phyloP scores from a whole-genome alignment of 805 yeast genomes.

The Priceomyces castillae region DNA sequence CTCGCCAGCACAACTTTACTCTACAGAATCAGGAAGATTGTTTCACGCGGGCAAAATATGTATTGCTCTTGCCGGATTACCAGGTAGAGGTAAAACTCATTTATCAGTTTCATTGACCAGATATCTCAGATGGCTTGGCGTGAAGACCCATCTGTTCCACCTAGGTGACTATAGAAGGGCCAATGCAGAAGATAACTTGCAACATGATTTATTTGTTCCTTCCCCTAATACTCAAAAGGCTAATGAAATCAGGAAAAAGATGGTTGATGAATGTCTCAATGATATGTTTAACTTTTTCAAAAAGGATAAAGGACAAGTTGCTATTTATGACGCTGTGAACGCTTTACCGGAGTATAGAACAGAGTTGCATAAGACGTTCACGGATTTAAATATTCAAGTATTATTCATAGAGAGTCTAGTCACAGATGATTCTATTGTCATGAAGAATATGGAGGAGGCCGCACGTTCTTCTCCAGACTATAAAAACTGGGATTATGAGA shows the following conservation, averaged over 20 bases:
- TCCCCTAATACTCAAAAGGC: slow-evolving; percentile 44
- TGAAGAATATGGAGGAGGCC: slow-evolving; percentile 70
- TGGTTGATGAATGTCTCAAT: slow-evolving; percentile 59
- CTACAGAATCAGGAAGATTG: slow-evolving; percentile 87
- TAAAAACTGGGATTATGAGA: slow-evolving; percentile 64
- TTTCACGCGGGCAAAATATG: slow-evolving; percentile 95
- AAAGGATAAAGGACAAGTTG: slow-evolving; percentile 85
- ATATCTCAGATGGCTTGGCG: slow-evolving; percentile 94
- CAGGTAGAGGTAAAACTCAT: slow-evolving; percentile 95
- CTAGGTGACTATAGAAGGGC: slow-evolving; percentile 84
- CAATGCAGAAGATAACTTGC: slow-evolving; percentile 44
- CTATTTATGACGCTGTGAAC: slow-evolving; percentile 93
- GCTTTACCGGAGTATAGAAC: slow-evolving; percentile 69
- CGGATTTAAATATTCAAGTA: slow-evolving; percentile 62
- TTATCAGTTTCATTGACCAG: slow-evolving; percentile 88
- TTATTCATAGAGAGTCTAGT: slow-evolving; percentile 86
- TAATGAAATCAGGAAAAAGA: slow-evolving; percentile 50
- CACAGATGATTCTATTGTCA: slow-evolving; percentile 65
- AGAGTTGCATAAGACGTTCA: slow-evolving; percentile 53
- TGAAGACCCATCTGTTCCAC: slow-evolving; percentile 86
- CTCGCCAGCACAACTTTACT: slow-evolving; percentile 89
- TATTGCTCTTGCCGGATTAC: slow-evolving; percentile 85
- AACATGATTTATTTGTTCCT: slow-evolving; percentile 69
- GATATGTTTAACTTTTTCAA: slow-evolving; percentile 73
- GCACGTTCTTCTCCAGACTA: slow-evolving; percentile 90